Percentiles rank a stretch among this genome's conserved stretches.
phyloP scores from a whole-genome alignment of 2,329 filamentous ascomycete genomes.

The Curvularia hawaiiensis region DNA sequence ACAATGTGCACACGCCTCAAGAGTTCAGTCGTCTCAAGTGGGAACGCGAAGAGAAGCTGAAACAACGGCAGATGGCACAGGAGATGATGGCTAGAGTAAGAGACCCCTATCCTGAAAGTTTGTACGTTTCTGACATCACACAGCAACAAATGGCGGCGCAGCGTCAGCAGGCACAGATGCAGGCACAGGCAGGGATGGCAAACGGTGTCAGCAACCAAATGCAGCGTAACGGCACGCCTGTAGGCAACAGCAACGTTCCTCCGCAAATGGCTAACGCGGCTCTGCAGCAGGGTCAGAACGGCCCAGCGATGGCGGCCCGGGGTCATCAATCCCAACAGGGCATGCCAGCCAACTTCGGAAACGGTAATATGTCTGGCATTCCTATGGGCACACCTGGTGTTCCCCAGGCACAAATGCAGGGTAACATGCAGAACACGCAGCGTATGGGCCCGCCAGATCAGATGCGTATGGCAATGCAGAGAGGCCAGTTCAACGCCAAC shows the following conservation, averaged over 20 bases:
- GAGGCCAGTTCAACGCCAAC: constrained; percentile 39
- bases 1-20: constrained; percentile 73
- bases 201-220: constrained; percentile 46
- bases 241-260: constrained; percentile 36
- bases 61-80: constrained; percentile 62
- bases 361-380: constrained; percentile 57
- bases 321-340: constrained; percentile 48
- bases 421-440: constrained; percentile 60
- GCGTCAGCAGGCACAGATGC: constrained; percentile 46
- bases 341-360: constrained; percentile 55
- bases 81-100: constrained; percentile 57
- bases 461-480: constrained; percentile 48
- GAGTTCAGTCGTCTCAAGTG: constrained; percentile 90
- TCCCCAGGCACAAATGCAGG: constrained; percentile 73
- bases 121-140: constrained; percentile 17
- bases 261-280: constrained; percentile 37
- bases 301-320: constrained; percentile 41
- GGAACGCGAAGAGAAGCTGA: constrained; percentile 76
- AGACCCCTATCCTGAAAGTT: neutral
- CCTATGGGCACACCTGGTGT: constrained; percentile 63
- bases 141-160: constrained; percentile 46
- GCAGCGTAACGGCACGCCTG: constrained; percentile 50
- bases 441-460: constrained; percentile 58
- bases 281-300: constrained; percentile 39
- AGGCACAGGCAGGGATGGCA: constrained; percentile 46